Percentiles rank a stretch among this genome's conserved stretches.
phyloP scores from a whole-genome alignment of 2,329 filamentous ascomycete genomes.

The Alternaria triticimaculans region DNA sequence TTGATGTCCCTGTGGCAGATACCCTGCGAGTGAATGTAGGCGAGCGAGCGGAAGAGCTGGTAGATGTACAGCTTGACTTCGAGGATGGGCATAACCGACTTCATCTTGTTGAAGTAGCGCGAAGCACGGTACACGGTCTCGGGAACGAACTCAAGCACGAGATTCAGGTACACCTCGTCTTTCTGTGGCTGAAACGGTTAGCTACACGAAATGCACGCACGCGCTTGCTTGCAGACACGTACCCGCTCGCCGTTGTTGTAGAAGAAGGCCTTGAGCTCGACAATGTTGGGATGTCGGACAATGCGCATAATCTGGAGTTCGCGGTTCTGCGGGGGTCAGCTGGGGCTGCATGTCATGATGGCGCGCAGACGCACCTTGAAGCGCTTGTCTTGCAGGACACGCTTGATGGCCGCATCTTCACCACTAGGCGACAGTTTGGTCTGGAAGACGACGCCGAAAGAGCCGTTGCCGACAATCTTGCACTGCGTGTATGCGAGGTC shows the following conservation, averaged over 20 bases:
- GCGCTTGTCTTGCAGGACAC: slow-evolving; percentile 97
- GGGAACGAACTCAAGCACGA: slow-evolving; percentile 97
- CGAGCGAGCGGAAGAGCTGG: slow-evolving; percentile 96
- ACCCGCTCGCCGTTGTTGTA: slow-evolving; percentile 99
- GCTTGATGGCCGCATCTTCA: slow-evolving; percentile 98
- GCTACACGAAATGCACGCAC: slow-evolving; percentile 26
- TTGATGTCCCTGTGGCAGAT: slow-evolving; percentile 99
- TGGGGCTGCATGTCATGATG: slow-evolving; percentile 15
- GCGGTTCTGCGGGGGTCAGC: slow-evolving; percentile 73
- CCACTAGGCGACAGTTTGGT: slow-evolving; percentile 98
- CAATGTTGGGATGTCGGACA: slow-evolving; percentile 97
- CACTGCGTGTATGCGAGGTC: slow-evolving; percentile 99
- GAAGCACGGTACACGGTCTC: slow-evolving; percentile 98
- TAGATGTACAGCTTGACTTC: slow-evolving; percentile 99
- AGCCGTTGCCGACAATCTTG: slow-evolving; percentile 99
- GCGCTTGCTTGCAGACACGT: slow-evolving; percentile 49
- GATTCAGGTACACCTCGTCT: slow-evolving; percentile 98
- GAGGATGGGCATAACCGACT: slow-evolving; percentile 98
- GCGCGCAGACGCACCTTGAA: slow-evolving; percentile 78
- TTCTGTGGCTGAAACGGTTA: slow-evolving; percentile 56
- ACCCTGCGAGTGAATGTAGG: slow-evolving; percentile 98
- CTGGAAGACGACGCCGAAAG: slow-evolving; percentile 98
- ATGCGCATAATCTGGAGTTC: slow-evolving; percentile 99
- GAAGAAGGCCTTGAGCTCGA: slow-evolving; percentile 98
- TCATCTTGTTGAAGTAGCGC: slow-evolving; percentile 99